These are phyloP conservation scores for Nicotiana obtusifolia DNA, from an alignment of 257 asterid genomes.

Conservation along the genomic window DNA sequence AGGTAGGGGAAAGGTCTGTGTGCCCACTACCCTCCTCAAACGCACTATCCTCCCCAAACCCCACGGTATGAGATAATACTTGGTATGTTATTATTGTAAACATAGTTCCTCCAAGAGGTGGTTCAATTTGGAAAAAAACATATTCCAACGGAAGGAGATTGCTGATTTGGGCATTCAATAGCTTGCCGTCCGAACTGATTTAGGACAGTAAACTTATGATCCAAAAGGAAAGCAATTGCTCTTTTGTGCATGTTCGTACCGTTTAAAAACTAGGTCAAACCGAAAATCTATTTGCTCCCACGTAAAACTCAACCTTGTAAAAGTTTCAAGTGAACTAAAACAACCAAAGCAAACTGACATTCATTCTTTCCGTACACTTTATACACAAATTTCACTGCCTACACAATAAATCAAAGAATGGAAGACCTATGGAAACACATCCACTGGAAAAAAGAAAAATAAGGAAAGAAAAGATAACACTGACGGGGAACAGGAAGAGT, in stretches of 20 bases:
- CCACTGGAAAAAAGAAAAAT: constrained; percentile 14
- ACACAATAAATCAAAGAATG: constrained; percentile 23
- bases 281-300: background rate
- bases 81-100: too few species aligned
- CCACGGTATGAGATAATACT: too few species aligned
- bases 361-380: background rate
- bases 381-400: constrained; percentile 1
- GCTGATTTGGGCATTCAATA: too few species aligned
- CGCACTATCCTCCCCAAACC: too few species aligned
- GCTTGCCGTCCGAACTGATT: too few species aligned
- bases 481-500: constrained; percentile 14
- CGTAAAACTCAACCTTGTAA: background rate
- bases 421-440: constrained; percentile 16
- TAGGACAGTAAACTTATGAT: too few species aligned
- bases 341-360: background rate
- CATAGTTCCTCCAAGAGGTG: background rate
- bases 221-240: too few species aligned
- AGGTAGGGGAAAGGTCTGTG: too few species aligned
- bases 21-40: too few species aligned
- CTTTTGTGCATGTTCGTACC: background rate
- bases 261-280: background rate
- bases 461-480: background rate
- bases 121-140: background rate
- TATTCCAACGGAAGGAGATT: background rate
- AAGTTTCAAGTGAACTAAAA: background rate